Evolutionary conservation across 1,139 yeast species (phyloP), one percentile per base, ranked within the genome.

Genomic region (Candida glucosophila): DNA sequence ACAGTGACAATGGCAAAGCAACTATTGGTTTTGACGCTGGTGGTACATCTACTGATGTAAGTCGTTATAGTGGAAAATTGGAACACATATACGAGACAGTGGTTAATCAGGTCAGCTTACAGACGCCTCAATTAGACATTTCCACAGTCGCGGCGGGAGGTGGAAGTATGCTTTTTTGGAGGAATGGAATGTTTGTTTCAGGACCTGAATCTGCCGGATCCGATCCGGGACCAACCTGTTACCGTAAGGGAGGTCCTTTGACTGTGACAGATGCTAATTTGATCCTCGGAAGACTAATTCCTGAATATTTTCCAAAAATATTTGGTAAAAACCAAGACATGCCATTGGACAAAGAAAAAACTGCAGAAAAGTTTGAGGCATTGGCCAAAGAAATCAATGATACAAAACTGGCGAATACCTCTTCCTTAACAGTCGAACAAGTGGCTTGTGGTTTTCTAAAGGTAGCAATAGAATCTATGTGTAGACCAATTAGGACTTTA

Each of bases 91-190:
- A 49, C 33, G 67, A 61, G 32, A 62, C 67, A 3, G 64, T 61
- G 1, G 67, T 61, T 2, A 59, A 64, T 33, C 57, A 60, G 36
- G 63, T 62, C 4, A 49, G 55, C 27, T 46, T 61, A 19, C 67
- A 59, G 39, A 61, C 68, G 4, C 69, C 69, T 3, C 69, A 62
- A 36, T 46, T 62, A 29, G 67, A 62, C 31, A 61, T 62, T 17
- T 58, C 67, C 2, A 62, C 68, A 1, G 69, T 62, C 12, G 69
- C 69, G 9, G 69, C 69, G 7, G 69, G 69, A 20, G 69, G 69
- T 28, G 69, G 69, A 0, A 58, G 65, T 1, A 58, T 59, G 52
- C 43, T 62, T 18, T 60, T 60, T 31, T 61, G 66, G 65, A 55
- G 49, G 32, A 61, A 62, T 35, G 64, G 64, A 2, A 58, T 62